Conservation (phyloP, 768 basidiomycete species). For the Auricularia sp. region DNA sequence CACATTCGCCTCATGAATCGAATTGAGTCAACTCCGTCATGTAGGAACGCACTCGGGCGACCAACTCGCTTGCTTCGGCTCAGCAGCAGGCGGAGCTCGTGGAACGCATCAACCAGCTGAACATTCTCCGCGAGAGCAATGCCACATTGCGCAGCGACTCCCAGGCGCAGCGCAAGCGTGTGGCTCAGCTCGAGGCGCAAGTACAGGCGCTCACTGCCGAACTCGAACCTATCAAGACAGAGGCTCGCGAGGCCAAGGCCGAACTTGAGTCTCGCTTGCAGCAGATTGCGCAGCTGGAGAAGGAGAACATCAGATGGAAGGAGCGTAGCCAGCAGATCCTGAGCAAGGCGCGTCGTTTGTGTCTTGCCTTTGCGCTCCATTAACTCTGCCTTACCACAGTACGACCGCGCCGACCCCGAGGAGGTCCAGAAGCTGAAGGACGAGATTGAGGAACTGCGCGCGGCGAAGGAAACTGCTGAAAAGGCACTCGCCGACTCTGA, state of each 20-base stretch:
- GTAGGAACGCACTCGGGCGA: slow-evolving; percentile 74
- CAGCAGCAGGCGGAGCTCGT: slow-evolving; percentile 77
- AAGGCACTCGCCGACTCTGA: slow-evolving; percentile 7
- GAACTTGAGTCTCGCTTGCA: slow-evolving; percentile 63
- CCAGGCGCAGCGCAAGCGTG: slow-evolving; percentile 59
- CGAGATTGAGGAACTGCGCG: slow-evolving; percentile 43
- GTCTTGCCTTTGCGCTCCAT: background rate
- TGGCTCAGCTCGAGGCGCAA: slow-evolving; percentile 55
- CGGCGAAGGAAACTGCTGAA: slow-evolving; percentile 12
- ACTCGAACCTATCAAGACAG: slow-evolving; percentile 66
- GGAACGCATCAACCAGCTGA: slow-evolving; percentile 79
- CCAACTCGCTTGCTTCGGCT: slow-evolving; percentile 59
- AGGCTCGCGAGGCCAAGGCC: slow-evolving; percentile 54
- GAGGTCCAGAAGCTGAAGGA: slow-evolving; percentile 74
- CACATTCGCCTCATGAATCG: no score
- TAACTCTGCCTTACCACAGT: slow-evolving; percentile 31
- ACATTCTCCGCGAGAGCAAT: slow-evolving; percentile 81
- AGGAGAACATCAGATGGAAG: slow-evolving; percentile 75
- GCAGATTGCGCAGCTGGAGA: slow-evolving; percentile 62
- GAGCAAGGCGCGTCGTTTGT: slow-evolving; percentile 47
- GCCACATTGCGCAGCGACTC: slow-evolving; percentile 71
- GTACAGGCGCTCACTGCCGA: slow-evolving; percentile 48
- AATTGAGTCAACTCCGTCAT: no score
- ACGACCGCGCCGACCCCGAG: slow-evolving; percentile 80
- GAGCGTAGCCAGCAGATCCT: slow-evolving; percentile 72